Percentiles rank a stretch among this genome's conserved stretches.
Conservation (phyloP, 2,329 filamentous ascomycete species). For the Cordyceps cicadae region DNA sequence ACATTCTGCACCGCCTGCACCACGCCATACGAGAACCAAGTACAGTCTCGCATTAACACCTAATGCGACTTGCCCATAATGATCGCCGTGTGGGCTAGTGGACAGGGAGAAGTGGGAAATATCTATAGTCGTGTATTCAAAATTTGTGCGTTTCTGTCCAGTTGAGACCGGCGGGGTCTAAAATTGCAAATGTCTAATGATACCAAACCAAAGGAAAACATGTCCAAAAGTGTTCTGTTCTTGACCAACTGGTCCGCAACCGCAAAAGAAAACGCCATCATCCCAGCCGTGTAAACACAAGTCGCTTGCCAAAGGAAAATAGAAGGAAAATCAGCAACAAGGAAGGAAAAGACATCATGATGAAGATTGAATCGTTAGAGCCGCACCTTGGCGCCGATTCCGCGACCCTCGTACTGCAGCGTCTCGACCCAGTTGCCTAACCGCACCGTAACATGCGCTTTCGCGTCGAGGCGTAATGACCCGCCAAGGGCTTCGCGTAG, state of each 20-base stretch:
- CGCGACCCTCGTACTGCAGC: conserved; percentile 61
- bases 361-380: conserved; percentile 15
- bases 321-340: background rate
- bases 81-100: too few species aligned
- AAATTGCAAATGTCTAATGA: background rate
- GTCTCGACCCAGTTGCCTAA: conserved; percentile 67
- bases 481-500: conserved; percentile 75
- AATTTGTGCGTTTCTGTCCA: background rate
- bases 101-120: too few species aligned
- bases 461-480: conserved; percentile 66
- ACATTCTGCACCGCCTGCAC: too few species aligned
- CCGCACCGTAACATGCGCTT: conserved; percentile 64
- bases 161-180: background rate
- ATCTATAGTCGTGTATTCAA: background rate
- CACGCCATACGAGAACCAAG: too few species aligned
- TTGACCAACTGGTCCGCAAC: background rate
- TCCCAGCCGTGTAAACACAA: background rate
- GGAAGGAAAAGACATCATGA: background rate
- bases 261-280: background rate
- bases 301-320: background rate
- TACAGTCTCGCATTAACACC: too few species aligned
- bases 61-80: too few species aligned
- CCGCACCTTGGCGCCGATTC: conserved; percentile 55
- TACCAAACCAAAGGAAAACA: background rate
- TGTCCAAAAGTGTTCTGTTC: conserved; percentile 2